Evolutionary conservation across 2,329 filamentous ascomycete genomes (phyloP), one percentile per base, ranked within the genome.

Genomic region (Didymella segeticola): DNA sequence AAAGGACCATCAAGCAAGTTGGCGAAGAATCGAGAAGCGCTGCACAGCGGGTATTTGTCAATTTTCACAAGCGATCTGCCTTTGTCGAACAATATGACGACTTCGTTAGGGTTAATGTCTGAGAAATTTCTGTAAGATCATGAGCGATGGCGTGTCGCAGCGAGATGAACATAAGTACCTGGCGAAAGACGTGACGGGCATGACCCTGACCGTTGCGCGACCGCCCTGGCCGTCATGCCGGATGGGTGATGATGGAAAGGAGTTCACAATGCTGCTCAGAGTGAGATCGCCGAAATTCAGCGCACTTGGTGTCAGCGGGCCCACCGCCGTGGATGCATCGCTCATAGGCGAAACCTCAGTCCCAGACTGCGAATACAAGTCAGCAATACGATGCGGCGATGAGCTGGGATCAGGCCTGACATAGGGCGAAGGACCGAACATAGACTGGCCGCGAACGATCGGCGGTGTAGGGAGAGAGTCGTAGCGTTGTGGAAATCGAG

Each of bases 11-110:
- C 34, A 20, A 66, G 54, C 19, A 60, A 43, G 2, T 42, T 19
- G 1, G 55, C 43, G 22, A 68, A 66, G 48, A 61, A 55, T 20
- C 43, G 50, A 5, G 61, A 68, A 8, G 53, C 52, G 29, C 22
- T 46, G 47, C 57, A 59, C 3, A 68, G 36, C 4, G 53, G 42
- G 31, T 61, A 52, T 17, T 55, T 63, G 47, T 65, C 43, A 8
- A 56, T 38, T 23, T 60, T 68, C 29, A 53, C 41, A 19, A 46
- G 23, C 8, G 61, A 41, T n/a, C 48, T 59, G 19, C 62, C 58
- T 43, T 50, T 58, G 36, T 61, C 52, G 52, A 63, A 68, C 19
- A 52, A 15, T 5, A 68, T 26, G 34, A 62, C 43, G 4, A 66
- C 30, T 5, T 66, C 64, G 17, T 57, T 52, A 8, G 41, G 52